A percentile compares a stretch with the other conserved stretches of the same genome.
Conservation (phyloP, 371 early-diverging fungal genomes). For the Dinochytrium kinnereticum region DNA sequence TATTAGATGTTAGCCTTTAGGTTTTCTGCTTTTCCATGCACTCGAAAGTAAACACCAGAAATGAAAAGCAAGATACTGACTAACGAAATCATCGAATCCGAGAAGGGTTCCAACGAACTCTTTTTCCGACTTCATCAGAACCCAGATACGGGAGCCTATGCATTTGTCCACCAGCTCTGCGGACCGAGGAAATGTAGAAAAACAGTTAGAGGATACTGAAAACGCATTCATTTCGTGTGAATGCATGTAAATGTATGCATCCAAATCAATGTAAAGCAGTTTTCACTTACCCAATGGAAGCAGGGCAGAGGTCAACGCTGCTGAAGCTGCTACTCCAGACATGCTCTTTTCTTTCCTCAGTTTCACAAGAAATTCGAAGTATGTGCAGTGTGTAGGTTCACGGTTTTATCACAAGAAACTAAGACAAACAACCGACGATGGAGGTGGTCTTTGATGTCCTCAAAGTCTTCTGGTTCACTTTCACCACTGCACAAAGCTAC, state of each 20-base stretch:
- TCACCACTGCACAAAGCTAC: background rate
- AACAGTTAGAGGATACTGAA: background rate
- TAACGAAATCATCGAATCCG: slow-evolving; percentile 98
- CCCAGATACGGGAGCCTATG: slow-evolving; percentile 96
- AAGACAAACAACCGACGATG: background rate
- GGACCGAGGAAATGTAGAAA: background rate
- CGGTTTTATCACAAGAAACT: too few relatives aligned
- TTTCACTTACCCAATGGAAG: background rate
- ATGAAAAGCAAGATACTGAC: slow-evolving; percentile 49
- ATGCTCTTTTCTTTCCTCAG: background rate
- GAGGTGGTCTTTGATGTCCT: background rate
- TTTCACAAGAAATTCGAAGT: too few relatives aligned
- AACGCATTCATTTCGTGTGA: background rate
- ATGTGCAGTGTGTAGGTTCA: too few relatives aligned
- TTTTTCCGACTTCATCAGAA: slow-evolving; percentile 93
- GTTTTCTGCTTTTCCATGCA: background rate
- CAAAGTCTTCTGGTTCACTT: background rate
- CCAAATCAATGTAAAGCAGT: background rate
- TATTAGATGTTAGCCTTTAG: background rate
- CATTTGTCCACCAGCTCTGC: slow-evolving; percentile 97
- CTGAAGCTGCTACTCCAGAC: background rate
- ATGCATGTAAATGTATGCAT: background rate
- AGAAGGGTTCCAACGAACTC: slow-evolving; percentile 94
- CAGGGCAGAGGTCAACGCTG: slow-evolving; percentile 6
- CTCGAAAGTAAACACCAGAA: background rate